Conservation (phyloP, 2,329 filamentous ascomycete species). For the Dactylellina drechsleri region DNA sequence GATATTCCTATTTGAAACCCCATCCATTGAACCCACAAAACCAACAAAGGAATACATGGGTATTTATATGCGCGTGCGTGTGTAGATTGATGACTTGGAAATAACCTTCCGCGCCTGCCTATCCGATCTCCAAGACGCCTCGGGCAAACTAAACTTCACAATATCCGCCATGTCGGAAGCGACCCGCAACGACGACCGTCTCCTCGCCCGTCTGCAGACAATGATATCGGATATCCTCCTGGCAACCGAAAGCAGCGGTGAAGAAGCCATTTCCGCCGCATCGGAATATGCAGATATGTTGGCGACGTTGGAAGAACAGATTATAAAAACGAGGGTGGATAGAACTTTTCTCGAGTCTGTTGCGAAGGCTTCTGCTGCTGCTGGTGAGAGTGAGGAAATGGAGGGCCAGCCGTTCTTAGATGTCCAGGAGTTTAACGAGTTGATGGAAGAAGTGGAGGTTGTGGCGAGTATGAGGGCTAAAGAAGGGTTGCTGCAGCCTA, state of each 20-base stretch:
- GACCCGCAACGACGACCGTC: conserved; percentile 39
- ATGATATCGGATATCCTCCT: conserved; percentile 45
- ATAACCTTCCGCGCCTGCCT: conserved; percentile 39
- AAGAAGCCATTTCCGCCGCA: conserved; percentile 36
- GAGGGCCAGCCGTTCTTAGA: conserved; percentile 48
- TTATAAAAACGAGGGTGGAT: conserved; percentile 43
- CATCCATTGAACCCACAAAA: neutral
- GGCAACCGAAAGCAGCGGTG: conserved; percentile 32
- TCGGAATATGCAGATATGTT: conserved; percentile 46
- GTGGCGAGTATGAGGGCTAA: conserved; percentile 52
- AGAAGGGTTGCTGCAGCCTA: conserved; percentile 46
- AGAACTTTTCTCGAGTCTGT: conserved; percentile 40
- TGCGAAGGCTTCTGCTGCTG: neutral
- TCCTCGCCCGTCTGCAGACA: conserved; percentile 44
- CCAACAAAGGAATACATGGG: no score
- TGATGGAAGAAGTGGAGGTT: conserved; percentile 39
- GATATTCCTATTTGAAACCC: neutral
- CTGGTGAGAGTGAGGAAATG: conserved; percentile 22
- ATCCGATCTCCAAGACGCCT: conserved; percentile 30
- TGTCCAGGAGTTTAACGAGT: conserved; percentile 39
- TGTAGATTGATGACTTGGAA: conserved; percentile 46
- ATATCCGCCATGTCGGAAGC: conserved; percentile 52
- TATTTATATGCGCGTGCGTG: no score
- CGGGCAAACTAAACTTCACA: conserved; percentile 43
- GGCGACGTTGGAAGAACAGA: conserved; percentile 42